Percentiles rank a stretch among this genome's conserved stretches.
Evolutionary conservation across 495 filamentous ascomycete species (phyloP).

Genomic region (Annulohypoxylon bovei): DNA sequence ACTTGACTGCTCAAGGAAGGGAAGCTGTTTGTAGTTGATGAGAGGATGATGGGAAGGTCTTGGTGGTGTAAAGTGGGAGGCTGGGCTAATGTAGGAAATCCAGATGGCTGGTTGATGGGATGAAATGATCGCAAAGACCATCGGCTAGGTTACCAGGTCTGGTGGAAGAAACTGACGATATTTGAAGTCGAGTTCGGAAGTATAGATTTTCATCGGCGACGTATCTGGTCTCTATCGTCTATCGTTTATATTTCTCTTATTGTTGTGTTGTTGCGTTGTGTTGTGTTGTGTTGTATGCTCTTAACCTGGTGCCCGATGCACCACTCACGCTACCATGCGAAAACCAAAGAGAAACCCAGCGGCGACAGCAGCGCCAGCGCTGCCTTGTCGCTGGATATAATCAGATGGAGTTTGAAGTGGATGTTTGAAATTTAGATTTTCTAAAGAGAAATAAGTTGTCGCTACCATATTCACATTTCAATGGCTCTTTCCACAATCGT

Average conservation of each 20-base stretch:
- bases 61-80: slow-evolving; percentile 39
- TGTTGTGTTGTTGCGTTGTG: neutral
- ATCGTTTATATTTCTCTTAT: neutral
- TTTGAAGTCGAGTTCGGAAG: neutral
- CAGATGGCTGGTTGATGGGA: slow-evolving; percentile 36
- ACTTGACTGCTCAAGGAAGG: slow-evolving; percentile 6
- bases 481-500: slow-evolving; percentile 19
- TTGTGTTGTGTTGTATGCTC: neutral
- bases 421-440: neutral
- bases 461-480: slow-evolving; percentile 32
- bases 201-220: neutral
- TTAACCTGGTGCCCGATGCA: slow-evolving; percentile 31
- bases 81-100: slow-evolving; percentile 38
- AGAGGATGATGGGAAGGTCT: neutral
- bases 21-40: slow-evolving; percentile 11
- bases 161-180: neutral
- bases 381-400: slow-evolving; percentile 23
- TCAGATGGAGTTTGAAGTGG: neutral
- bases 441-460: slow-evolving; percentile 16
- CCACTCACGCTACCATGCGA: slow-evolving; percentile 22
- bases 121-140: slow-evolving; percentile 8
- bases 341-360: slow-evolving; percentile 11
- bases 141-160: neutral
- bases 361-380: slow-evolving; percentile 40
- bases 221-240: neutral